phyloP scores from a whole-genome alignment of 2,329 filamentous ascomycete species.

The Aspergillus candidus region DNA sequence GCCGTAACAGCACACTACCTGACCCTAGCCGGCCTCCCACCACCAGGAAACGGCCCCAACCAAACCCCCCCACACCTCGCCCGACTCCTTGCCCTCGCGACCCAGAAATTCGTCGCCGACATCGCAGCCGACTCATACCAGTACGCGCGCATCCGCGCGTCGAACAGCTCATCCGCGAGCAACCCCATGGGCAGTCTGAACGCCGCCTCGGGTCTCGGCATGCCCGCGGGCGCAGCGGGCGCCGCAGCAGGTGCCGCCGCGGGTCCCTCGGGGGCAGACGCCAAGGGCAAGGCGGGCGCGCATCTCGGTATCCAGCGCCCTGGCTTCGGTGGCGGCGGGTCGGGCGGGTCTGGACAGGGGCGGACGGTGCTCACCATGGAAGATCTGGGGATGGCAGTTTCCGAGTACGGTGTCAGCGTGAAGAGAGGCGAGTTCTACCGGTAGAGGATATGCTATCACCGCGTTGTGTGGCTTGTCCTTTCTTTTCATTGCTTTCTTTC shows the following conservation, averaged over 20 bases:
- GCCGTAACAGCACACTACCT: slow-evolving; percentile 98
- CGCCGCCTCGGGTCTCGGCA: slow-evolving; percentile 54
- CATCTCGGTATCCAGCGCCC: slow-evolving; percentile 69
- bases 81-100: slow-evolving; percentile 90
- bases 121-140: slow-evolving; percentile 97
- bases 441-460: slow-evolving; percentile 34
- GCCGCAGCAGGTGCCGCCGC: slow-evolving; percentile 43
- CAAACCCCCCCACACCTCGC: slow-evolving; percentile 73
- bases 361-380: slow-evolving; percentile 97
- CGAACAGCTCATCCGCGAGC: slow-evolving; percentile 76
- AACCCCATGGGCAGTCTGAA: slow-evolving; percentile 87
- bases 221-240: slow-evolving; percentile 50
- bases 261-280: slow-evolving; percentile 44
- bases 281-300: slow-evolving; percentile 45
- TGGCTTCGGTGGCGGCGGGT: slow-evolving; percentile 80
- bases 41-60: slow-evolving; percentile 75
- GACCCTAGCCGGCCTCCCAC: slow-evolving; percentile 87
- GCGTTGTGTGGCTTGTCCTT: not conserved
- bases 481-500: too few relatives aligned
- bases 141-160: slow-evolving; percentile 92
- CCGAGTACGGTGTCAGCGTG: slow-evolving; percentile 95
- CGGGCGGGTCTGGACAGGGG: slow-evolving; percentile 74
- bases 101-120: slow-evolving; percentile 97
- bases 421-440: slow-evolving; percentile 97
- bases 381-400: slow-evolving; percentile 94